Evolutionary conservation across 768 basidiomycete species (phyloP).

Genomic region (button mushroom (Agaricus bisporus)): DNA sequence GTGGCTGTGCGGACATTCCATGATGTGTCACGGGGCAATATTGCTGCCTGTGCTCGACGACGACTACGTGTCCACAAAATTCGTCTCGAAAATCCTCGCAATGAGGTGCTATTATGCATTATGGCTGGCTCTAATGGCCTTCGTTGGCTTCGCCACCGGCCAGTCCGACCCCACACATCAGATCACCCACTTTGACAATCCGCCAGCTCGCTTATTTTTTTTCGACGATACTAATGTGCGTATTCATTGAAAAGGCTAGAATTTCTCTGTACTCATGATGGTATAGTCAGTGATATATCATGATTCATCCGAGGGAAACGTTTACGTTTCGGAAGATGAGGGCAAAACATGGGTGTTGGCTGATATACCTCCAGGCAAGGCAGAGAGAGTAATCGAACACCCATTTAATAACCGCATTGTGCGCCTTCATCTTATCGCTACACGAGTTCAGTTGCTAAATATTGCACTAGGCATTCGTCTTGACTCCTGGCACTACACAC

Average conservation of each 20-base stretch:
- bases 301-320: conserved; percentile 59
- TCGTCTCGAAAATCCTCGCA: neutral
- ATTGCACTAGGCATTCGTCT: conserved; percentile 68
- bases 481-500: conserved; percentile 70
- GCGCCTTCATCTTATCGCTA: conserved; percentile 16
- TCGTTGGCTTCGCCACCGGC: neutral
- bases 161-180: conserved; percentile 32
- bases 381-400: conserved; percentile 75
- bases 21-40: conserved; percentile 5
- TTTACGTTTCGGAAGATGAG: conserved; percentile 82
- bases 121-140: neutral
- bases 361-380: conserved; percentile 49
- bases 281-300: conserved; percentile 61
- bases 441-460: neutral
- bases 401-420: conserved; percentile 79
- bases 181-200: conserved; percentile 56
- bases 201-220: conserved; percentile 78
- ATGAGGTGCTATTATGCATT: conserved; percentile 2
- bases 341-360: conserved; percentile 63
- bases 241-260: neutral
- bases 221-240: conserved; percentile 86
- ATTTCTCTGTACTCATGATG: conserved; percentile 8
- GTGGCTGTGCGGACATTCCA: conserved; percentile 10
- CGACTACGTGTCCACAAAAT: conserved; percentile 9
- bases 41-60: conserved; percentile 1